Base-by-base conservation (phyloP, 2,329 filamentous ascomycete genomes). In the Emydomyces testavorans region DNA sequence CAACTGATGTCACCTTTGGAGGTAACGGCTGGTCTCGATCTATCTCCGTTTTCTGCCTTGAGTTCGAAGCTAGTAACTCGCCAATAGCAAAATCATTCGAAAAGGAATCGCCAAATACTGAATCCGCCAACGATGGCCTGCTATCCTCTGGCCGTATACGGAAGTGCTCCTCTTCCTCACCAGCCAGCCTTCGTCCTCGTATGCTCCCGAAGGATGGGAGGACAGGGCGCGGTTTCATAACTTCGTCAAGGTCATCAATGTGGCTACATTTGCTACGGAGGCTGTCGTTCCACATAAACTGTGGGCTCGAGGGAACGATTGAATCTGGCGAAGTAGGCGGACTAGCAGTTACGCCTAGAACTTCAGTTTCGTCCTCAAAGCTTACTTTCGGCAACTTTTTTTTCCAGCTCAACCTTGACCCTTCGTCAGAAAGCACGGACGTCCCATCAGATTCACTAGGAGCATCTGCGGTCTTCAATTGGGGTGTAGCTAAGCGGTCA, bases 1-100 rank as follows among this genome's bases (percentile, higher is more conserved):
- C 82, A 15, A 82, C 75, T 1, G 80, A 80, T 0, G 81, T 83
- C 10, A 85, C 79, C 13, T 85, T 74, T 1, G 82, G 82, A 3
- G 84, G 80, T 28, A 87, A 62, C 13, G 85, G 83, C 52, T 84
- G 77, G 45, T 76, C 70, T 52, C 72, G 72, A 76, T 35, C 29
- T 32, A 13, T 20, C 18, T 45, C 10, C 26, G 6, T 31, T 29
- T 18, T n/a, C 21, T 31, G 11, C 45, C 45, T 21, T 42, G 43
- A 48, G 51, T 64, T 18, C 58, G 55, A 15, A 62, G 66, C 61
- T n/a, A 78, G 54, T 1, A 78, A 64, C 3, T 64, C 66, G 11
- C 69, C 74, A 48, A 78, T 59, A 1, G 66, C 68, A 55, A 75
- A 70, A 53, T 80, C 76, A 51, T 65, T 75, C 6, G 62, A 59